Base-by-base conservation (phyloP, 192 early-diverging fungal species). In the Backusella tuberculispora region DNA sequence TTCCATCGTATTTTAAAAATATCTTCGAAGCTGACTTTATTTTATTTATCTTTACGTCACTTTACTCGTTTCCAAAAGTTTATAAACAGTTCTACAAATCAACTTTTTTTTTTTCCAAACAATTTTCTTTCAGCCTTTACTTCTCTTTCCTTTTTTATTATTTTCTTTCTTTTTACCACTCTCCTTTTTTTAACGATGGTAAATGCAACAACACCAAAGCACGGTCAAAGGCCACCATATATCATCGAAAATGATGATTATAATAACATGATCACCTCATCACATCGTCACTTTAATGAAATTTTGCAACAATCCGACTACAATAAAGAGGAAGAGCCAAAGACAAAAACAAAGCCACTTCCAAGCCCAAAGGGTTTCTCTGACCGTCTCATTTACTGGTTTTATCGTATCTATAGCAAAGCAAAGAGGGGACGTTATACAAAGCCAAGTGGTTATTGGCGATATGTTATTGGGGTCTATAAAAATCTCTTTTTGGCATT, bases 401-500 rank as follows among this genome's bases (percentile, higher is more conserved):
- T 53, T 0, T 17, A 53, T 53, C 50, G 21, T 19, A 34, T 34
- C 29, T 34, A 34, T 34, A 34, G 29, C 29, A 34, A 34, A 2
- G 29, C 2, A 34, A 19, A 53, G 8, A 19, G 50, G n/a, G 21
- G 10, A 21, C 50, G 50, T 21, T 34, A 34, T 34, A 7, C 50
- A 8, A 53, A 53, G 50, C 71, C 71, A 40, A 72, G 71, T 19
- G 46, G 46, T 12, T 72, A 72, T 40, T 50, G 46, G n/a, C 38
- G 37, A 17, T 72, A 72, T 38, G 48, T 72, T 4, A 14, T 72
- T 37, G 48, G 21, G 8, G 50, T 50, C 21, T 72, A 81, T 65
- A 75, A 34, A n/a, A 81, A 73, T 40, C 48, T 84, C 10, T 38
- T 76, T 5, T 65, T 81, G 7, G 76, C 83, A 5, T 76, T 81